Evolutionary conservation across 2,329 filamentous ascomycete species (phyloP).

Genomic region (Colletotrichum sp.): DNA sequence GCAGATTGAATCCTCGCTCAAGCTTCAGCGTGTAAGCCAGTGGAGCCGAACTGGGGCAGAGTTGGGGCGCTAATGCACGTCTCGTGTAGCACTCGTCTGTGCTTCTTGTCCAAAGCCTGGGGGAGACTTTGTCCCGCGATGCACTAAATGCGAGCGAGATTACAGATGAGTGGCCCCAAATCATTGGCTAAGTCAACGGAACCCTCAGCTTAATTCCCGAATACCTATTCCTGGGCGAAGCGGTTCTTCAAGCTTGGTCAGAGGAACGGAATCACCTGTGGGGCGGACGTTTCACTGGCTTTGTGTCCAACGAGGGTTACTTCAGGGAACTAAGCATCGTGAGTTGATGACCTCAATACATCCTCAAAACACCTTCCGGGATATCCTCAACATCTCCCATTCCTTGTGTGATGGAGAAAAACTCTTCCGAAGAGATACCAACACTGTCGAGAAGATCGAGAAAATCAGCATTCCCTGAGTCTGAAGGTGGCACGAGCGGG

Average conservation of each 20-base stretch:
- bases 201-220: background rate
- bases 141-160: background rate
- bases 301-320: background rate
- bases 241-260: background rate
- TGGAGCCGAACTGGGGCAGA: background rate
- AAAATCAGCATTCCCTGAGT: background rate
- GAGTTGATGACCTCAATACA: background rate
- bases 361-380: background rate
- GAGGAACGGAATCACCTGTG: background rate
- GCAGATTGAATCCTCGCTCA: background rate
- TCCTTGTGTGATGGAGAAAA: background rate
- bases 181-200: background rate
- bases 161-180: background rate
- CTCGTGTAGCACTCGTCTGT: background rate
- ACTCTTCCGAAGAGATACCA: background rate
- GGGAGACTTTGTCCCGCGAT: background rate
- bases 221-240: background rate
- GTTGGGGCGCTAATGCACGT: background rate
- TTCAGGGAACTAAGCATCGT: rapidly evolving
- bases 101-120: background rate
- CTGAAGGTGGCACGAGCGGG: background rate
- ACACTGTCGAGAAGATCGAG: background rate
- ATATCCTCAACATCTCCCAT: background rate
- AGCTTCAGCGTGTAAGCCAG: background rate
- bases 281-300: background rate